Evolutionary conservation across 2,329 filamentous ascomycete genomes (phyloP), one percentile per base, ranked within the genome.

Genomic region (Sordariomycetes sp.): DNA sequence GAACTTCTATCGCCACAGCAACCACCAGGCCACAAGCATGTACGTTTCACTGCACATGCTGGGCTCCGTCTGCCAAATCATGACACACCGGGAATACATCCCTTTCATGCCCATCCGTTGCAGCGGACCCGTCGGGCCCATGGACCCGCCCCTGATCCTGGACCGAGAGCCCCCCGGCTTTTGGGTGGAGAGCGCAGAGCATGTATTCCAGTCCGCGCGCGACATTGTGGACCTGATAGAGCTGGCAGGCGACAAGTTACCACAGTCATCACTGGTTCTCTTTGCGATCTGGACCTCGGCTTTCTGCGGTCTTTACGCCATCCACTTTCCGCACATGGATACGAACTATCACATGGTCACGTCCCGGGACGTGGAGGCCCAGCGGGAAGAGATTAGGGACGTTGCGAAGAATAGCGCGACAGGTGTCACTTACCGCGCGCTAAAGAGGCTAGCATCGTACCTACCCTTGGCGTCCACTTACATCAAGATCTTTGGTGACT

Each of bases 261-360:
- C 84, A 1, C 80, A 88, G 66, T 89, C 86, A 1, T 83, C 85
- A 0, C 76, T 87, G 36, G 77, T 85, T 3, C 76, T 81, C 3
- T 89, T 87, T 64, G 79, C 84, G 2, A 74, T 86, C 45, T 89
- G 84, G 74, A 80, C 79, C 12, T 83, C 85, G 1, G 79, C 80
- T 0, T 85, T 87, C 62, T 75, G 81, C 17, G 82, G 82, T 36
- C 74, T 87, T 2, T 89, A 89, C 65, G 81, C 80, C 12, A 74
- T 76, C 52, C 80, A 84, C 63, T 89, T 89, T 58, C 82, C 83
- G 0, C 77, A 80, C 58, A 87, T 89, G 82, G 86, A 89, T 62
- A 73, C 72, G 1, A 70, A 78, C 12, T 69, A 72, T 2, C 77
- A 79, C 64, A 78, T 87, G 70, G 65, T 72, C 6, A 63, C 62